Evolutionary conservation across 805 yeast genomes (phyloP).

Genomic region (Ogataea chonburiensis): DNA sequence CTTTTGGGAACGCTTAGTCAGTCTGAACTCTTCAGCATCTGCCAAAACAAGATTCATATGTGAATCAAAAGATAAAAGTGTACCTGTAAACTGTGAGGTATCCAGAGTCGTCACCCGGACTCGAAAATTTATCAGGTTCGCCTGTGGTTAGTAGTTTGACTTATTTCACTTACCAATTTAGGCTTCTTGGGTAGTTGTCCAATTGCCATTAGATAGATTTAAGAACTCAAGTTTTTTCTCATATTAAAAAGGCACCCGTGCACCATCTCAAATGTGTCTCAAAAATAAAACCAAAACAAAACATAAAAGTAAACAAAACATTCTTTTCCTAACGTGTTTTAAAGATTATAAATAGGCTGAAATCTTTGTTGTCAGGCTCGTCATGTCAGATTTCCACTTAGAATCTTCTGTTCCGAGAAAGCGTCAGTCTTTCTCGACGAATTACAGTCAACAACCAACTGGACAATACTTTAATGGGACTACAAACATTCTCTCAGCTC

Average conservation of each 20-base stretch:
- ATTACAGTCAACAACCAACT: conserved; percentile 15
- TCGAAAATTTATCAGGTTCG: conserved; percentile 71
- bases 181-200: conserved; percentile 42
- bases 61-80: conserved; percentile 82
- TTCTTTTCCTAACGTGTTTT: conserved; percentile 2
- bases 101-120: conserved; percentile 76
- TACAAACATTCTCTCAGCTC: conserved; percentile 19
- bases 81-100: conserved; percentile 75
- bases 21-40: conserved; percentile 80
- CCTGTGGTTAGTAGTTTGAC: conserved; percentile 27
- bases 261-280: conserved; percentile 8
- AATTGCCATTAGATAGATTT: conserved; percentile 21
- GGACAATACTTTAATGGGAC: conserved; percentile 17
- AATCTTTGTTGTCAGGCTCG: conserved; percentile 2
- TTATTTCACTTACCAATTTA: conserved; percentile 38
- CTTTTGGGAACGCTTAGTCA: conserved; percentile 57
- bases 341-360: conserved; percentile 6
- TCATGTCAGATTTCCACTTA: conserved; percentile 22
- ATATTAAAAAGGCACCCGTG: too few species aligned
- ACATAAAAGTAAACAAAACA: conserved; percentile 11
- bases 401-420: conserved; percentile 24
- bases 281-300: conserved; percentile 13
- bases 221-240: conserved; percentile 1
- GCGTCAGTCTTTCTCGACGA: conserved; percentile 22
- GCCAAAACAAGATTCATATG: conserved; percentile 83